A percentile compares a stretch with the other conserved stretches of the same genome.
Evolutionary conservation across 2,329 filamentous ascomycete genomes (phyloP).

Genomic region (Madurella mycetomatis): DNA sequence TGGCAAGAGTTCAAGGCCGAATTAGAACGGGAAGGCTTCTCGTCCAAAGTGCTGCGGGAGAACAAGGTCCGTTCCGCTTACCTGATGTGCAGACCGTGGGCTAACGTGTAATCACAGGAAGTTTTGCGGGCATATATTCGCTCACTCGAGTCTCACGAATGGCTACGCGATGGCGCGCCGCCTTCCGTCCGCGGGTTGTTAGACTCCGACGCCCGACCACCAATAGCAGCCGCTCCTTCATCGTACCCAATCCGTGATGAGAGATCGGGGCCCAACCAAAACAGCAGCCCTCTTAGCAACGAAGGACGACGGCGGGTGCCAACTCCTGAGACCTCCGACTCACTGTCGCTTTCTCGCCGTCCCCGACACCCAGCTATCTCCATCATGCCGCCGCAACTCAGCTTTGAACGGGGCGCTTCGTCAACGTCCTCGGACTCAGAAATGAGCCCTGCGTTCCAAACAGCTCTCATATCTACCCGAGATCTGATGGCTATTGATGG

Average conservation of each 20-base stretch:
- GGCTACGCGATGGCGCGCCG: conserved; percentile 39
- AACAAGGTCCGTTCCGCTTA: conserved; percentile 48
- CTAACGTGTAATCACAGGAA: conserved; percentile 40
- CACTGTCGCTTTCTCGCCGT: conserved; percentile 19
- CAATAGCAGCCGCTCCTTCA: conserved; percentile 18
- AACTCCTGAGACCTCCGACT: conserved; percentile 11
- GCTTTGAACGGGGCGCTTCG: conserved; percentile 33
- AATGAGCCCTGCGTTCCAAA: conserved; percentile 33
- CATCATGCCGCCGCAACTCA: conserved; percentile 9
- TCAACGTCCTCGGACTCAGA: conserved; percentile 34
- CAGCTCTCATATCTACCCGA: conserved; percentile 50
- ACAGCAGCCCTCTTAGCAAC: conserved; percentile 9
- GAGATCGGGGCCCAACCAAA: conserved; percentile 11
- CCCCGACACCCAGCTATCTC: conserved; percentile 13
- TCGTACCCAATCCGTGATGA: conserved; percentile 19
- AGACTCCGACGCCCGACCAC: conserved; percentile 36
- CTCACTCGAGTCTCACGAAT: conserved; percentile 49
- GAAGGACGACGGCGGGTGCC: conserved; percentile 6
- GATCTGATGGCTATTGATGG: conserved; percentile 49
- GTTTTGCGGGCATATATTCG: conserved; percentile 58
- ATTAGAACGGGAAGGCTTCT: conserved; percentile 55
- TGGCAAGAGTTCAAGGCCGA: conserved; percentile 58
- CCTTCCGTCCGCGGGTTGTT: conserved; percentile 52
- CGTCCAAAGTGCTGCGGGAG: conserved; percentile 48
- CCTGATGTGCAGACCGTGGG: no score